Percentiles rank a stretch among this genome's conserved stretches.
These are phyloP conservation scores for Aspergillus sp. DNA, from an alignment of 2,329 filamentous ascomycete species.

Conservation along the genomic window DNA sequence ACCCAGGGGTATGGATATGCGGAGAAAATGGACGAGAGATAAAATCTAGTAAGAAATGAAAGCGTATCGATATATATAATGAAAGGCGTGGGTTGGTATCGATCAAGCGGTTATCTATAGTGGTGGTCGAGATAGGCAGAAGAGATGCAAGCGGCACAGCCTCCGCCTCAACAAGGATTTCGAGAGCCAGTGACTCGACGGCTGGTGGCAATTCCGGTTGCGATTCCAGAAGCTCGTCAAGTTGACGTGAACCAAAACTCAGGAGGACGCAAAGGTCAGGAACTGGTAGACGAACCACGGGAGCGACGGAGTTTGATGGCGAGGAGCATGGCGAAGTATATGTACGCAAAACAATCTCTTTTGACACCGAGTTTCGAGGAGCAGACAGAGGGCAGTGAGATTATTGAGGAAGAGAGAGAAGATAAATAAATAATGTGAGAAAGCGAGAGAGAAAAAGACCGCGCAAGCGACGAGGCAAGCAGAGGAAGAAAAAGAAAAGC, in stretches of 20 bases:
- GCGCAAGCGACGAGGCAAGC: background rate
- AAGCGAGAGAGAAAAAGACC: background rate
- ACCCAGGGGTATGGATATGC: background rate
- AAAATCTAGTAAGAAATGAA: background rate
- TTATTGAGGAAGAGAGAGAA: conserved; percentile 1
- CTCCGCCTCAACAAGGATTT: background rate
- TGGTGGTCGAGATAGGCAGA: conserved; percentile 2
- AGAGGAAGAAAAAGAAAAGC: conserved; percentile 17
- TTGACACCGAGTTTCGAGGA: background rate
- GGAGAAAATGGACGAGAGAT: background rate
- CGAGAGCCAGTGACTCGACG: background rate
- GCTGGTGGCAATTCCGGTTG: conserved; percentile 18
- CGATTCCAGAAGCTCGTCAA: conserved; percentile 1
- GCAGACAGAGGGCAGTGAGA: background rate
- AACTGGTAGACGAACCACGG: conserved; percentile 7
- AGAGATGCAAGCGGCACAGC: background rate
- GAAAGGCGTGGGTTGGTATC: background rate
- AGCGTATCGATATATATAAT: background rate
- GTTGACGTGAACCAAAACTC: conserved; percentile 13
- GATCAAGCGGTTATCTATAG: background rate
- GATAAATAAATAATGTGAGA: conserved; percentile 8
- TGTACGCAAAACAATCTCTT: background rate
- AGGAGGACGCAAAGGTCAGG: conserved; percentile 6
- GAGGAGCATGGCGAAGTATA: conserved; percentile 9
- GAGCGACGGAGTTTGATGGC: conserved; percentile 5